Base-by-base conservation (phyloP, 192 early-diverging fungal genomes). In the Backusella luteola region DNA sequence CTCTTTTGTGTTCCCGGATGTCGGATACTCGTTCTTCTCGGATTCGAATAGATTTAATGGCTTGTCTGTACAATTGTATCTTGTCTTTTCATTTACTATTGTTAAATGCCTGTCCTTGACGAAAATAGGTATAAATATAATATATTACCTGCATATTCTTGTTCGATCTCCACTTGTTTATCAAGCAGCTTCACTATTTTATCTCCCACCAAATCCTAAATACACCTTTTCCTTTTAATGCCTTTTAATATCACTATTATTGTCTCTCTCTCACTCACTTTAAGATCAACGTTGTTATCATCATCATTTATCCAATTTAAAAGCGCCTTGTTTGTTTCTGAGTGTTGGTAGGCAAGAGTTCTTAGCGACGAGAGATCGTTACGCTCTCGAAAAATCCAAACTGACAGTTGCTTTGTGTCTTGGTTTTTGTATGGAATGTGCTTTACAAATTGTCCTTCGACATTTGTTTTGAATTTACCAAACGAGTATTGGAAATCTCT, bases 41-140 rank as follows among this genome's bases (percentile, higher is more conserved):
- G 3, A 71, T 71, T 32, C 79, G 67, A 41, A 84, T 84, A 12
- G 75, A 71, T 34, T 84, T 84, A 8, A 84, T 71, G 17, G 79
- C 79, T 53, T 80, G 73, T 1, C 82, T 79, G 32, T 80, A 84
- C 21, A 73, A 69, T 69, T 80, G 68, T 77, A 84, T 49, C 77
- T 80, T 36, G 23, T 79, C 80, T 39, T 68, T 1, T 14, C 3
- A 32, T 32, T 23, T 56, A 17, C 7, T 4, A 46, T 7, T 32
- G 44, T 26, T 44, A 26, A 21, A 1, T 49, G 36, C 0, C 6
- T 11, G 26, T 17, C n/a, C n/a, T 35, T 19, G 34, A 9, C 3
- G 12, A 36, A 35, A 7, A 19, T 38, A 1, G 63, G 2, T 73
- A 34, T 19, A 32, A 23, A 19, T 19, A 21, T 17, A 14, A 59